These are phyloP conservation scores for Phascolomyces articulosus DNA, from an alignment of 371 early-diverging fungal genomes.

Conservation along the genomic window DNA sequence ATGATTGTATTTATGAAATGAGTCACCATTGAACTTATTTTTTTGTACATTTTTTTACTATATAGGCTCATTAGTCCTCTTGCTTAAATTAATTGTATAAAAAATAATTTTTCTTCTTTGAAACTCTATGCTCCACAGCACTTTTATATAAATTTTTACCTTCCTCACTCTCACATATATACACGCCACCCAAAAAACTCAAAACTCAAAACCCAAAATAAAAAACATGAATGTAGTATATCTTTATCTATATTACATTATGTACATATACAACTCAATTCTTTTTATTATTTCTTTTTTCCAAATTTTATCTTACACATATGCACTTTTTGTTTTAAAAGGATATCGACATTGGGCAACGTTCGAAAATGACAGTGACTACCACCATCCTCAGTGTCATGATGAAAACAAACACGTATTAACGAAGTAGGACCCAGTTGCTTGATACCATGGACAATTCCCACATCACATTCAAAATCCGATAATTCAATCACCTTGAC, in stretches of 20 bases:
- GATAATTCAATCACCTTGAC: not conserved
- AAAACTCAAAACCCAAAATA: no score
- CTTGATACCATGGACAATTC: not conserved
- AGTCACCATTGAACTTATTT: no score
- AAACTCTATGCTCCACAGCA: not conserved
- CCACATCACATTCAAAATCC: not conserved
- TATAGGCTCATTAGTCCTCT: constrained; percentile 51
- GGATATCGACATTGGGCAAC: not conserved
- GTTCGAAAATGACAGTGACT: no score
- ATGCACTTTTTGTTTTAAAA: not conserved
- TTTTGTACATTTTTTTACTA: not conserved
- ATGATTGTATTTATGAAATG: no score
- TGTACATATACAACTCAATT: no score
- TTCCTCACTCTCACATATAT: no score
- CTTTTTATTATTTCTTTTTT: not conserved
- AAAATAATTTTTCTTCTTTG: not conserved
- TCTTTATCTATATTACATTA: no score
- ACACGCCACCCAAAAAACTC: no score
- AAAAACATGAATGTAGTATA: no score
- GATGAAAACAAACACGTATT: not conserved
- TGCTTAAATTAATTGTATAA: constrained; percentile 43
- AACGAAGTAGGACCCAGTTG: not conserved
- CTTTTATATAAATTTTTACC: no score
- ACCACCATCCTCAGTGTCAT: not conserved
- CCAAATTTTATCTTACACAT: not conserved